Evolutionary conservation across 768 basidiomycete species (phyloP).

Genomic region (Calocybe gangraenosa): DNA sequence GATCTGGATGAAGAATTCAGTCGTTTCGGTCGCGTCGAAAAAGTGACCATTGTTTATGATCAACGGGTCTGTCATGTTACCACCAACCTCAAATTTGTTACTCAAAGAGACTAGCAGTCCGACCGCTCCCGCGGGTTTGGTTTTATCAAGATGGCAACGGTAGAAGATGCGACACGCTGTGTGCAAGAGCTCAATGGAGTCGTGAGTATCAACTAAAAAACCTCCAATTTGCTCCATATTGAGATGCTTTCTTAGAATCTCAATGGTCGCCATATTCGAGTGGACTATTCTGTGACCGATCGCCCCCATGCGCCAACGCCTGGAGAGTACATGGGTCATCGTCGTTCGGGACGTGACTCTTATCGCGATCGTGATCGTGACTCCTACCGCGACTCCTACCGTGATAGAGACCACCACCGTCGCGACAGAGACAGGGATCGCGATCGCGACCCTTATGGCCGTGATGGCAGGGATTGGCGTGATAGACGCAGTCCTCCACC

Average conservation of each 20-base stretch:
- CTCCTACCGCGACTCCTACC: slow-evolving; percentile 36
- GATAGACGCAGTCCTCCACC: slow-evolving; percentile 77
- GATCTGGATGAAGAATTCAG: slow-evolving; percentile 94
- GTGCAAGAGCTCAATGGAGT: slow-evolving; percentile 91
- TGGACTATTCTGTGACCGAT: slow-evolving; percentile 94
- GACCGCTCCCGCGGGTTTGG: slow-evolving; percentile 97
- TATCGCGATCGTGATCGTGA: slow-evolving; percentile 35
- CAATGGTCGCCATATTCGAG: slow-evolving; percentile 93
- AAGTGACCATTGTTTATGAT: slow-evolving; percentile 96
- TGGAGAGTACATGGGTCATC: slow-evolving; percentile 96
- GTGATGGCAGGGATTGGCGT: slow-evolving; percentile 73
- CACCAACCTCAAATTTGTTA: slow-evolving; percentile 5
- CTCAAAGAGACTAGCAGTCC: slow-evolving; percentile 45
- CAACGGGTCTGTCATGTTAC: slow-evolving; percentile 67
- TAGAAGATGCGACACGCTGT: slow-evolving; percentile 86
- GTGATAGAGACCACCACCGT: slow-evolving; percentile 50
- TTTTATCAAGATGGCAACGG: slow-evolving; percentile 88
- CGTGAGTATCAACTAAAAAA: slow-evolving; percentile 43
- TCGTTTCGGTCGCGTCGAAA: slow-evolving; percentile 85
- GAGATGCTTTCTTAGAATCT: slow-evolving; percentile 55
- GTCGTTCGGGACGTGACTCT: slow-evolving; percentile 47
- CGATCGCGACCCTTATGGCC: slow-evolving; percentile 58
- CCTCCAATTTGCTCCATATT: neutral
- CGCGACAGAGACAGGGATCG: slow-evolving; percentile 53
- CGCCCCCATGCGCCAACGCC: slow-evolving; percentile 95